phyloP scores from a whole-genome alignment of 2,329 filamentous ascomycete genomes.

The Aspergillus sergii region DNA sequence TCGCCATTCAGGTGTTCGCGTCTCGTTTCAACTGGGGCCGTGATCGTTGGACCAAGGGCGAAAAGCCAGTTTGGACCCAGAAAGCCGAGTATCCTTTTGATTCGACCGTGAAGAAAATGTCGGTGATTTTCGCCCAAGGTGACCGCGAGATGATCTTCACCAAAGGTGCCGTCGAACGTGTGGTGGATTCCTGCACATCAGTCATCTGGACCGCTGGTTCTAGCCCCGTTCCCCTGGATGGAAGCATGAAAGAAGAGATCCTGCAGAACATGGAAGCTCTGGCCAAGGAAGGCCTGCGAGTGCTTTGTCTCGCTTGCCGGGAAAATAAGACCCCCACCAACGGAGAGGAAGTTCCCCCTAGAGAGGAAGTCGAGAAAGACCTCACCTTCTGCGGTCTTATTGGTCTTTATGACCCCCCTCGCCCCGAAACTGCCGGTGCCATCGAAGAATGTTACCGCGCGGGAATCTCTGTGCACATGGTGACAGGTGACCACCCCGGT shows the following conservation, averaged over 20 bases:
- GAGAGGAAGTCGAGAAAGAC: constrained; percentile 65
- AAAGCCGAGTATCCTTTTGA: constrained; percentile 74
- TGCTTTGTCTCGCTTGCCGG: constrained; percentile 64
- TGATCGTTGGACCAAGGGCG: constrained; percentile 53
- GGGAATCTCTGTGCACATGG: constrained; percentile 80
- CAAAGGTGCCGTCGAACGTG: constrained; percentile 65
- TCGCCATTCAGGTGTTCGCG: constrained; percentile 74
- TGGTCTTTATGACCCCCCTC: constrained; percentile 84
- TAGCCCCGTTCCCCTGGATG: constrained; percentile 50
- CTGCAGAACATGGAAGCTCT: constrained; percentile 70
- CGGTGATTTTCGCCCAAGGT: constrained; percentile 60
- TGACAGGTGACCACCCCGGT: constrained; percentile 79
- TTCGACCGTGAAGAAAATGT: constrained; percentile 76
- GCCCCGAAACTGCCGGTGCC: constrained; percentile 74
- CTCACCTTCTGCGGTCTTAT: constrained; percentile 79
- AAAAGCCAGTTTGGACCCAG: constrained; percentile 57
- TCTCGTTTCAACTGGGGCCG: constrained; percentile 68
- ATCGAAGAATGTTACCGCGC: constrained; percentile 71
- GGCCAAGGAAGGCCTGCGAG: constrained; percentile 67
- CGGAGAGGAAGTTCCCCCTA: constrained; percentile 37
- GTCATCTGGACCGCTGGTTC: constrained; percentile 48
- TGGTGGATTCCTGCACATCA: constrained; percentile 64
- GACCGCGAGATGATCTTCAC: constrained; percentile 40
- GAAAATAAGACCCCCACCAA: constrained; percentile 18
- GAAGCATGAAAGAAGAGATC: constrained; percentile 59